phyloP scores from a whole-genome alignment of 805 yeast genomes.

The Wickerhamomyces rabaulensis region DNA sequence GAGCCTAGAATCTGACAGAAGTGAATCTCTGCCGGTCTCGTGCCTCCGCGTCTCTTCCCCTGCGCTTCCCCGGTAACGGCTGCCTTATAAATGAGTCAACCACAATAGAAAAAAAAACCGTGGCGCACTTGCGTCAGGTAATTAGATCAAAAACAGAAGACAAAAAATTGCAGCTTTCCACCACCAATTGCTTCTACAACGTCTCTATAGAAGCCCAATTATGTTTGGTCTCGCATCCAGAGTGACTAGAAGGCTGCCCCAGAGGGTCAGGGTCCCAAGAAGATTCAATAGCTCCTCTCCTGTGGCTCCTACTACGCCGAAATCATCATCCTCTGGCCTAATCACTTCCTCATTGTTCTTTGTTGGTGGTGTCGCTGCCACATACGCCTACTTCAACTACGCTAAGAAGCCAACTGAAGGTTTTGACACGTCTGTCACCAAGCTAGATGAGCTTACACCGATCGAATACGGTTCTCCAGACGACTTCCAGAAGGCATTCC shows the following conservation, averaged over 20 bases:
- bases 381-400: slow-evolving; percentile 7
- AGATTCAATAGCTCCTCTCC: slow-evolving; percentile 1
- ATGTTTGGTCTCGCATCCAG: background rate
- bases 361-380: slow-evolving; percentile 12
- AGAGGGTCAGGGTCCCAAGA: background rate
- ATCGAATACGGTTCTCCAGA: slow-evolving; percentile 36
- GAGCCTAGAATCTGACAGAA: too few relatives aligned
- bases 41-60: background rate
- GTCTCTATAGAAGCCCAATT: background rate
- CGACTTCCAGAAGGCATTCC: slow-evolving; percentile 35
- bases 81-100: background rate
- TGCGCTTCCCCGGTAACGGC: background rate
- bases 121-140: background rate
- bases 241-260: background rate
- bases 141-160: background rate
- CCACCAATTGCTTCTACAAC: background rate
- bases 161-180: background rate
- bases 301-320: background rate
- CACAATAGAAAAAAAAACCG: background rate
- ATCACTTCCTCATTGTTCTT: slow-evolving; percentile 10
- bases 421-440: slow-evolving; percentile 27
- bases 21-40: background rate
- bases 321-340: background rate
- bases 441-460: slow-evolving; percentile 28
- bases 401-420: background rate